phyloP scores from a whole-genome alignment of 768 basidiomycete genomes.

The Mycena vitilis region DNA sequence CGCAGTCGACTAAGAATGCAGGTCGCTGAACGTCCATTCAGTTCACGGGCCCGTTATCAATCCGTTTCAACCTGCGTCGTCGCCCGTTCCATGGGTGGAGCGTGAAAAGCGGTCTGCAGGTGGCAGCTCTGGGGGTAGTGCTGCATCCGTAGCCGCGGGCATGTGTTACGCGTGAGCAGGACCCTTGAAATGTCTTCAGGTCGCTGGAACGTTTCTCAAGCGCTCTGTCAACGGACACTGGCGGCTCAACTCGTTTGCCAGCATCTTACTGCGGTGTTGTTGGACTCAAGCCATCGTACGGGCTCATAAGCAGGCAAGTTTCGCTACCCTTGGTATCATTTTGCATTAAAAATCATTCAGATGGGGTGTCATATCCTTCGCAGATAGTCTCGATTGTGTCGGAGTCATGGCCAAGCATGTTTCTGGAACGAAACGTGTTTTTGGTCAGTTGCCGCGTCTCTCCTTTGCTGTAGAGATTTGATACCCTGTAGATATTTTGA shows the following conservation, averaged over 20 bases:
- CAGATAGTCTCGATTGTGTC: conserved; percentile 95
- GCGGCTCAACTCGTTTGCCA: conserved; percentile 92
- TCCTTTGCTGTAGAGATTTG: not conserved
- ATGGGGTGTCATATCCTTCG: conserved; percentile 93
- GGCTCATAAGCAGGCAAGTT: conserved; percentile 78
- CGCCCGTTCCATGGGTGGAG: conserved; percentile 39
- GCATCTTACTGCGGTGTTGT: conserved; percentile 94
- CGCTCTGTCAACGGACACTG: conserved; percentile 94
- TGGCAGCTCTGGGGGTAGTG: conserved; percentile 95
- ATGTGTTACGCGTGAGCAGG: conserved; percentile 84
- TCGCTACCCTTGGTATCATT: conserved; percentile 41
- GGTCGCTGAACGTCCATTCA: conserved; percentile 83
- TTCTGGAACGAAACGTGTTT: conserved; percentile 61
- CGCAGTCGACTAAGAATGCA: conserved; percentile 42
- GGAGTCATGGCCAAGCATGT: conserved; percentile 79
- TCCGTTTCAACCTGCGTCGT: conserved; percentile 59
- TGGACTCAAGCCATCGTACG: conserved; percentile 96
- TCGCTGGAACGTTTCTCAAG: conserved; percentile 51
- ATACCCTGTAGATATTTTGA: conserved; percentile 53
- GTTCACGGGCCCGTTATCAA: conserved; percentile 84
- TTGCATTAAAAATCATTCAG: conserved; percentile 50
- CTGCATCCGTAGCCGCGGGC: conserved; percentile 89
- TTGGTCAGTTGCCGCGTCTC: conserved; percentile 61
- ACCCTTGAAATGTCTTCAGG: not conserved
- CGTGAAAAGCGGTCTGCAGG: conserved; percentile 76